Conservation (phyloP, 75 land plant species). For the Pinus albicaulis region DNA sequence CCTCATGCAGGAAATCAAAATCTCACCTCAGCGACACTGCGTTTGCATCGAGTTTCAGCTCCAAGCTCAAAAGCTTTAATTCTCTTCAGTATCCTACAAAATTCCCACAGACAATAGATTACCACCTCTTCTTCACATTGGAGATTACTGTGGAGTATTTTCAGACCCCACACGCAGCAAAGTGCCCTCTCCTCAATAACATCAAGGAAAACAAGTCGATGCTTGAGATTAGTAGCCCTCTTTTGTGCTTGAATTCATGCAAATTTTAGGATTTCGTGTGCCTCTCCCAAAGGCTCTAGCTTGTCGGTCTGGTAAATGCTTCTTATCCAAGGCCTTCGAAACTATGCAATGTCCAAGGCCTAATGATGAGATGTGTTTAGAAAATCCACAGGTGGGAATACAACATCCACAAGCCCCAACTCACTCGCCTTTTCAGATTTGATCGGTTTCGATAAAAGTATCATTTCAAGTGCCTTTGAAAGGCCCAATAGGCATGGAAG, state of each 20-base stretch:
- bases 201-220: constrained; percentile 75
- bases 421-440: constrained; percentile 63
- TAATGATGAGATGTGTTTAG: constrained; percentile 48
- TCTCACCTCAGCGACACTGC: no score
- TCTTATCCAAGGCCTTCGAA: constrained; percentile 54
- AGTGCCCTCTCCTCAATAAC: constrained; percentile 78
- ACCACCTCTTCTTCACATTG: no score
- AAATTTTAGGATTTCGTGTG: constrained; percentile 73
- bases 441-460: constrained; percentile 68
- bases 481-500: constrained; percentile 85
- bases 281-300: constrained; percentile 72
- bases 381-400: constrained; percentile 49
- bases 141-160: no score
- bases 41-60: no score
- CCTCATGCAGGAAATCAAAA: no score
- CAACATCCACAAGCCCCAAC: constrained; percentile 72
- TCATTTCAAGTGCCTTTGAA: constrained; percentile 83
- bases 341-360: constrained; percentile 66
- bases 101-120: no score
- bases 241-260: constrained; percentile 61
- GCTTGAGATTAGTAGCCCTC: constrained; percentile 61
- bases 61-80: no score
- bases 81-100: no score
- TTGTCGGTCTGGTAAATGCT: constrained; percentile 66
- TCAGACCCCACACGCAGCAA: no score